Percentiles rank a stretch among this genome's conserved stretches.
phyloP scores from a whole-genome alignment of 208 protist genomes.

The Acanthamoeba healyi region DNA sequence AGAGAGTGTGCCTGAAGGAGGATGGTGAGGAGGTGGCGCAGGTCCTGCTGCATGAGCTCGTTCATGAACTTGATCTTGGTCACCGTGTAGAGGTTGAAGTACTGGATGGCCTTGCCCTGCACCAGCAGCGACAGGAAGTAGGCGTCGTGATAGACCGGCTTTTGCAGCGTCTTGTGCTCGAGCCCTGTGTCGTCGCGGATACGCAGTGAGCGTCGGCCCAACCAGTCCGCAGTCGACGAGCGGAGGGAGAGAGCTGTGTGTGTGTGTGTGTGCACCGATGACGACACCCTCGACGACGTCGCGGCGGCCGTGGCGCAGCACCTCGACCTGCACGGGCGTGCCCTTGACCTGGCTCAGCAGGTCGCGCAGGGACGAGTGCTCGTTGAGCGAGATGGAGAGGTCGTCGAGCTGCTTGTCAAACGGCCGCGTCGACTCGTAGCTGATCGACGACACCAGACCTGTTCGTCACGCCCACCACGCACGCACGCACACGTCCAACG shows the following conservation, averaged over 20 bases:
- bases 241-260: neutral
- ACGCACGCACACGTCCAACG: neutral
- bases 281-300: neutral
- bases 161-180: neutral
- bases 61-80: neutral
- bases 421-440: slow-evolving; percentile 13
- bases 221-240: too few species aligned
- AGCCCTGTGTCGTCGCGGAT: neutral
- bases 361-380: slow-evolving; percentile 26
- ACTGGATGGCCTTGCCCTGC: neutral
- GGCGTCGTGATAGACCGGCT: neutral
- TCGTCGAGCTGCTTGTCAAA: slow-evolving; percentile 29
- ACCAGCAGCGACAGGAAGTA: slow-evolving; percentile 24
- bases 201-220: too few species aligned
- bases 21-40: neutral
- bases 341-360: slow-evolving; percentile 23
- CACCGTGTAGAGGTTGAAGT: neutral
- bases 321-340: slow-evolving; percentile 2
- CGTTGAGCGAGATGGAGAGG: slow-evolving; percentile 16
- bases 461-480: neutral
- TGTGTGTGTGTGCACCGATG: neutral
- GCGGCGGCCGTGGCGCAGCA: neutral
- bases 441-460: slow-evolving; percentile 47
- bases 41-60: slow-evolving; percentile 27
- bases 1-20: neutral